Evolutionary conservation across 306 rosid species (phyloP).

Genomic region (Albizia julibrissin): DNA sequence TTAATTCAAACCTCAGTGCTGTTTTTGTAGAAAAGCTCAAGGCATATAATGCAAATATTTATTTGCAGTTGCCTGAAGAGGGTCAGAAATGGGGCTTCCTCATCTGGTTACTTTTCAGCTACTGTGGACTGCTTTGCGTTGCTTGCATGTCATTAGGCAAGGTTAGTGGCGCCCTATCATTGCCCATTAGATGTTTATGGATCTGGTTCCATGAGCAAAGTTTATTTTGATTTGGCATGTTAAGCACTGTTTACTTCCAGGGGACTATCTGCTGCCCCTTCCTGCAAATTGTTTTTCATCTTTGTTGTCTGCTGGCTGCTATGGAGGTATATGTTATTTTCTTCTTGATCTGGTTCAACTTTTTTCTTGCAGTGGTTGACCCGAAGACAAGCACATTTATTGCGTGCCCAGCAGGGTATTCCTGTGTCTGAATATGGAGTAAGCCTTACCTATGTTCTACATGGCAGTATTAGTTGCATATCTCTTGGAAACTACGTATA

Average conservation of each 20-base stretch:
- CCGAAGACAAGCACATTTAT: slow-evolving; percentile 88
- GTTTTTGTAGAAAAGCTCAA: slow-evolving; percentile 26
- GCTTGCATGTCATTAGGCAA: slow-evolving; percentile 89
- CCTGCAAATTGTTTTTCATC: slow-evolving; percentile 12
- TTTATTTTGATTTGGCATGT: slow-evolving; percentile 27
- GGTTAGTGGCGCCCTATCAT: slow-evolving; percentile 53
- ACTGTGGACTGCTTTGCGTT: slow-evolving; percentile 84
- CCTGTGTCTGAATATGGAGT: slow-evolving; percentile 97
- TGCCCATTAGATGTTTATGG: slow-evolving; percentile 13
- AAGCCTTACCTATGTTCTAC: slow-evolving; percentile 29
- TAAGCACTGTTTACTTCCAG: not conserved
- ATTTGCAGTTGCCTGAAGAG: slow-evolving; percentile 76
- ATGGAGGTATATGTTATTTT: slow-evolving; percentile 29
- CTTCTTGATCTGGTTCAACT: slow-evolving; percentile 34
- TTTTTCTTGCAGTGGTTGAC: slow-evolving; percentile 75
- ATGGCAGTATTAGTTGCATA: slow-evolving; percentile 8
- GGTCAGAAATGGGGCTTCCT: slow-evolving; percentile 99
- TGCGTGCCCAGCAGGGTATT: slow-evolving; percentile 97
- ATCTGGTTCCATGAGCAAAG: slow-evolving; percentile 18
- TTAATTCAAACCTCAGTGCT: not conserved
- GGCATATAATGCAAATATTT: slow-evolving; percentile 35
- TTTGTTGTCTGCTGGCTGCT: slow-evolving; percentile 7
- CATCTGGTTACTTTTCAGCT: slow-evolving; percentile 97
- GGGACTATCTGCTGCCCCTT: not conserved
- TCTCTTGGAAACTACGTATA: not conserved